phyloP scores from a whole-genome alignment of 83 land plant genomes.

The Picea abies region DNA sequence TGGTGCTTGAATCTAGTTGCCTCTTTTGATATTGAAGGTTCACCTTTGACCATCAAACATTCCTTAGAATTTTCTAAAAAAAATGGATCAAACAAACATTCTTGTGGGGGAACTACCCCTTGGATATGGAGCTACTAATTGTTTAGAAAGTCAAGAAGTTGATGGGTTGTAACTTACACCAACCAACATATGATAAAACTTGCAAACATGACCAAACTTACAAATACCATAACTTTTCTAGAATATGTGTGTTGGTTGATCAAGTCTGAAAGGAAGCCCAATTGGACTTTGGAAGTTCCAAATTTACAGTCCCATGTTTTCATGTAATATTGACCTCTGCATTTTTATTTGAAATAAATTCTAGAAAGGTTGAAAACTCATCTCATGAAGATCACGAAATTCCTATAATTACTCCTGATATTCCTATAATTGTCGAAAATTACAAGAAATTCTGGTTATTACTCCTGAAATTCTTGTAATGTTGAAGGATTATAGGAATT shows the following conservation, averaged over 20 bases:
- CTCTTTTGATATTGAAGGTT: not conserved
- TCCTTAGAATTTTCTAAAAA: not conserved
- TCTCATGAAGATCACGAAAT: no score
- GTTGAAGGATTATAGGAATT: no score
- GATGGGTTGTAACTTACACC: constrained; percentile 41
- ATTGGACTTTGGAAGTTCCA: constrained; percentile 58
- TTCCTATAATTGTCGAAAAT: no score
- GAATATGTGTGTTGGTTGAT: constrained; percentile 33
- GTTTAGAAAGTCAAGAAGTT: constrained; percentile 49
- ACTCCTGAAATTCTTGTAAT: no score
- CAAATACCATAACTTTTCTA: constrained; percentile 53
- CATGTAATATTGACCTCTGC: constrained; percentile 52
- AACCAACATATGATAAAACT: constrained; percentile 39
- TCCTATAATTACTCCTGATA: no score
- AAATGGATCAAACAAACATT: constrained; percentile 28
- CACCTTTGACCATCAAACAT: not conserved
- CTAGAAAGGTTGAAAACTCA: no score
- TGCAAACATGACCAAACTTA: constrained; percentile 65
- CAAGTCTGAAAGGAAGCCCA: constrained; percentile 79
- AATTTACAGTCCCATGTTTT: constrained; percentile 80
- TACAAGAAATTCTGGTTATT: no score
- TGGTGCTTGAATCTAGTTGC: not conserved
- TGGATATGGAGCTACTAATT: constrained; percentile 54
- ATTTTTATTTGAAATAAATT: no score
- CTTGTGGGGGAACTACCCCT: constrained; percentile 32